Evolutionary conservation across 2,329 filamentous ascomycete genomes (phyloP), one percentile per base, ranked within the genome.

Genomic region (Fusarium proliferatum): DNA sequence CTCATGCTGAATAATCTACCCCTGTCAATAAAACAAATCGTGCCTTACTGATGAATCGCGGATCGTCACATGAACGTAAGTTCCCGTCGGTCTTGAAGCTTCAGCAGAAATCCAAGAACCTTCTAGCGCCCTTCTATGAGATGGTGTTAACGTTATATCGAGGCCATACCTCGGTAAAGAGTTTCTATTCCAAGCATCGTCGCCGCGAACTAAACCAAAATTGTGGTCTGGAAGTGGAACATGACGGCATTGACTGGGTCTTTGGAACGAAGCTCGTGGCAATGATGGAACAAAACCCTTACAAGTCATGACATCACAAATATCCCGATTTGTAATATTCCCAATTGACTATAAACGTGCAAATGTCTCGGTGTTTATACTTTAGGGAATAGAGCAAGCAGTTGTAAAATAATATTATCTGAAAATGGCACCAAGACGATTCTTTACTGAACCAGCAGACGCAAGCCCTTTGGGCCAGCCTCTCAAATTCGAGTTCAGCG

Each of bases 401-500:
- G 17, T 17, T 6, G 26, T 12, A 38, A 41, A 19, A 19, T 6
- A 45, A 17, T 12, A 51, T 11, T 7, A 33, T 4, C n/a, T 17
- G 7, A 71, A 17, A 43, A 71, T 71, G 68, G 56, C 56, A 33
- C 68, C 68, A 33, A 48, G 45, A 57, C 42, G 68, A 61, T 71
- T 67, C 19, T 28, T 34, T 10, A 39, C 55, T 12, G 61, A 71
- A 19, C 28, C 52, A 2, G 34, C 45, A 30, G 68, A 71, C 30
- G 55, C 68, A 11, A 67, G 68, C 43, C 67, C 48, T 16, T 79
- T 89, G 23, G 85, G 80, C 17, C 73, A 84, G 73, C 86, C 87
- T 15, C 81, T 89, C 52, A 78, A 81, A 23, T 88, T 88, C 69
- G 79, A 81, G 33, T 88, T 88, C 79, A 87, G 86, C 46, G 85